Conservation (phyloP, 1,284 basidiomycete species). For the Waitea zeae region DNA sequence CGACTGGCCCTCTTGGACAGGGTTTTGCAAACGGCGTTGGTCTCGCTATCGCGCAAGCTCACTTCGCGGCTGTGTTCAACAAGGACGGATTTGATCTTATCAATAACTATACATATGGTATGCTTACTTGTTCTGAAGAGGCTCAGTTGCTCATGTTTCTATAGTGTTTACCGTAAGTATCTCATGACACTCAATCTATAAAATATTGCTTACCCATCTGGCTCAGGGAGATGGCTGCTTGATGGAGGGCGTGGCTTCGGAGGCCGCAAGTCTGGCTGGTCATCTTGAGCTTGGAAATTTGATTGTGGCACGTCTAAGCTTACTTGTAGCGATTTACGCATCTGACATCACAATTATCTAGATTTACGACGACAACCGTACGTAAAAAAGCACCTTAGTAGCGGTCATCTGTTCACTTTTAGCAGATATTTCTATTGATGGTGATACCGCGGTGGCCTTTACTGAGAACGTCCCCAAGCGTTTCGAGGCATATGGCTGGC, state of each 20-base stretch:
- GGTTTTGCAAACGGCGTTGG: slow-evolving; percentile 89
- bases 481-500: slow-evolving; percentile 88
- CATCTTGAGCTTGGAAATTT: slow-evolving; percentile 89
- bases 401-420: too few species aligned
- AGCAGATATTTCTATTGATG: slow-evolving; percentile 88
- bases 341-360: slow-evolving; percentile 11
- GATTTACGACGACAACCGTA: slow-evolving; percentile 86
- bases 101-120: slow-evolving; percentile 84
- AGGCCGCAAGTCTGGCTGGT: slow-evolving; percentile 84
- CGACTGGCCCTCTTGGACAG: slow-evolving; percentile 91
- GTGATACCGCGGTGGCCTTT: slow-evolving; percentile 83
- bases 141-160: too few species aligned
- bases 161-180: too few species aligned
- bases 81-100: slow-evolving; percentile 72
- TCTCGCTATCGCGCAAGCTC: slow-evolving; percentile 84
- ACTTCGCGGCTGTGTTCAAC: slow-evolving; percentile 82
- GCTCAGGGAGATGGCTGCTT: slow-evolving; percentile 92
- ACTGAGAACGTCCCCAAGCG: slow-evolving; percentile 86
- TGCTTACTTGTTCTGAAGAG: too few species aligned
- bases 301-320: slow-evolving; percentile 47
- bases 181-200: slow-evolving; percentile 3
- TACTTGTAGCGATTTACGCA: slow-evolving; percentile 4
- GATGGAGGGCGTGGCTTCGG: slow-evolving; percentile 87
- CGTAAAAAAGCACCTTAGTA: slow-evolving; percentile 13
- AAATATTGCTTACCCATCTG: slow-evolving; percentile 23